phyloP scores from a whole-genome alignment of 129 eudicot species.

The Flaveria bidentis region DNA sequence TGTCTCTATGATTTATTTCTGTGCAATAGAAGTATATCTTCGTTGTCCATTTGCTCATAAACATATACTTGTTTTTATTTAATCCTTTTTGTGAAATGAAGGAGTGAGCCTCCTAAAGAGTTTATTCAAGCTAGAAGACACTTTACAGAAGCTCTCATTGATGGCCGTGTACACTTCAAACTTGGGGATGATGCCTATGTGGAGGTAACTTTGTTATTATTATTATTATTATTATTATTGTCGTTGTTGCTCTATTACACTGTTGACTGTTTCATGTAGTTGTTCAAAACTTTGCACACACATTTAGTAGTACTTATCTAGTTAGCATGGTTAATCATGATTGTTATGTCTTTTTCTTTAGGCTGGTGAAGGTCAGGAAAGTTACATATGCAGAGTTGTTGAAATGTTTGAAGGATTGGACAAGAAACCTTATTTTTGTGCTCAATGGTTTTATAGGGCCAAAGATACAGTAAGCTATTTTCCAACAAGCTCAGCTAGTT shows the following conservation, averaged over 20 bases:
- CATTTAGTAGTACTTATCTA: background rate
- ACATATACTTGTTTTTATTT: background rate
- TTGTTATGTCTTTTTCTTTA: slow-evolving; percentile 20
- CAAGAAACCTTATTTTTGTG: slow-evolving; percentile 45
- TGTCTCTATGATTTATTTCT: background rate
- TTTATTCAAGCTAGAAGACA: slow-evolving; percentile 53
- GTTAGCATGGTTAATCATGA: background rate
- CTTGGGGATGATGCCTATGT: slow-evolving; percentile 66
- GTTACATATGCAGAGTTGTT: slow-evolving; percentile 62
- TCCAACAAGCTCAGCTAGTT: slow-evolving; percentile 4
- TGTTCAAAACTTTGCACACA: background rate
- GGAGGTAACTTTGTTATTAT: slow-evolving; percentile 29
- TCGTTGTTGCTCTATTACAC: too few relatives aligned
- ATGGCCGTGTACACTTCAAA: slow-evolving; percentile 40
- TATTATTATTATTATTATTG: too few relatives aligned
- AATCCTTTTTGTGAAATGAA: background rate
- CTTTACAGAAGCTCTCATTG: slow-evolving; percentile 51
- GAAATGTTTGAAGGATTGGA: slow-evolving; percentile 80
- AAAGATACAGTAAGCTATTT: slow-evolving; percentile 60
- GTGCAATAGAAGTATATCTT: background rate
- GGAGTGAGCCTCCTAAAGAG: slow-evolving; percentile 40
- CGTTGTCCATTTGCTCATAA: background rate
- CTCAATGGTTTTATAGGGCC: slow-evolving; percentile 87
- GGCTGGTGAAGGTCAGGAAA: slow-evolving; percentile 59
- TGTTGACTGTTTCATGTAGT: background rate